These are phyloP conservation scores for Kwoniella sp. DNA, from an alignment of 768 basidiomycete species.

Conservation along the genomic window DNA sequence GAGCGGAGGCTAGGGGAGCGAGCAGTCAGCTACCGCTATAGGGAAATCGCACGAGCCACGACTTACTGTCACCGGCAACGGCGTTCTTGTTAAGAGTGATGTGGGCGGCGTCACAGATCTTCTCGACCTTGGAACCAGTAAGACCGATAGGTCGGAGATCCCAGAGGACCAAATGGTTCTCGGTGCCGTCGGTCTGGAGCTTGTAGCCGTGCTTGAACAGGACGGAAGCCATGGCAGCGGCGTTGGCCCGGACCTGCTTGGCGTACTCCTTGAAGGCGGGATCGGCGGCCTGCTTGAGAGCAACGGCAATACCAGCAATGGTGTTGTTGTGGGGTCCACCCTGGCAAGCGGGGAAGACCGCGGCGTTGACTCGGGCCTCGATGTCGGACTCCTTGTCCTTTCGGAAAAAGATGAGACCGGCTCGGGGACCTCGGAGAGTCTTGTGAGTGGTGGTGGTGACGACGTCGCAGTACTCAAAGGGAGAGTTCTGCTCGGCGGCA, in stretches of 20 bases:
- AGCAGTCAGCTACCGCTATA: neutral
- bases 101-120: slow-evolving; percentile 91
- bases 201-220: slow-evolving; percentile 81
- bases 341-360: slow-evolving; percentile 99
- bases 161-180: slow-evolving; percentile 98
- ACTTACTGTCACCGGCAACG: slow-evolving; percentile 78
- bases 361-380: slow-evolving; percentile 94
- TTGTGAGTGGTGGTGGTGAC: slow-evolving; percentile 99
- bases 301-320: slow-evolving; percentile 89
- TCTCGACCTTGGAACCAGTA: slow-evolving; percentile 98
- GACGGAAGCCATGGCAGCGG: slow-evolving; percentile 65
- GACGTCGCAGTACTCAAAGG: slow-evolving; percentile 94
- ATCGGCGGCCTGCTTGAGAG: slow-evolving; percentile 82
- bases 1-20: slow-evolving; percentile 63
- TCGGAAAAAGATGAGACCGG: slow-evolving; percentile 97
- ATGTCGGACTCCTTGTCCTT: slow-evolving; percentile 86
- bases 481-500: slow-evolving; percentile 79
- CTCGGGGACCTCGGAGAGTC: slow-evolving; percentile 95
- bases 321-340: slow-evolving; percentile 99
- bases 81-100: slow-evolving; percentile 88
- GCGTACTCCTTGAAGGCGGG: slow-evolving; percentile 89
- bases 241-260: slow-evolving; percentile 88
- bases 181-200: slow-evolving; percentile 93
- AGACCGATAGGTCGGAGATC: slow-evolving; percentile 89
- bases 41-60: neutral